These are phyloP conservation scores for Guyanaporus albipodus DNA, from an alignment of 768 basidiomycete genomes.

Conservation along the genomic window DNA sequence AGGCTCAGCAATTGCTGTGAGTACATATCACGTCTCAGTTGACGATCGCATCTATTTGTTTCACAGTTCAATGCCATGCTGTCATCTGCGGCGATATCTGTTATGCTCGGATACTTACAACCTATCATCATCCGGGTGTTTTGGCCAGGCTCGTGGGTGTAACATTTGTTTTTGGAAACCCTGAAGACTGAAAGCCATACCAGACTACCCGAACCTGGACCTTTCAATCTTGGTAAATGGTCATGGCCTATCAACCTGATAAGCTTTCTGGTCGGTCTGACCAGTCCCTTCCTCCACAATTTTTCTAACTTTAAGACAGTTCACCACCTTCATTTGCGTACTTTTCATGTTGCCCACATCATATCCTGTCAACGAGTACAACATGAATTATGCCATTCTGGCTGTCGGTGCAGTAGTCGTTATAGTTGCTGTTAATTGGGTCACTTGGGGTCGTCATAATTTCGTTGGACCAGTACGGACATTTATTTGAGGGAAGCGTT, in stretches of 20 bases:
- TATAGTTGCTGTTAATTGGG: constrained; percentile 45
- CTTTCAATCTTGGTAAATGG: constrained; percentile 50
- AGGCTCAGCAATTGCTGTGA: constrained; percentile 50
- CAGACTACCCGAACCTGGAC: constrained; percentile 45
- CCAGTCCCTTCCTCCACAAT: neutral
- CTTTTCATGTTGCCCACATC: constrained; percentile 56
- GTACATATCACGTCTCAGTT: constrained; percentile 14
- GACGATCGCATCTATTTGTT: neutral
- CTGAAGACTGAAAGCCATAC: neutral
- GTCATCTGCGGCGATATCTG: constrained; percentile 53
- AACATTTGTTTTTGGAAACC: neutral
- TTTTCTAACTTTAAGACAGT: constrained; percentile 31
- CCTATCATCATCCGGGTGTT: constrained; percentile 56
- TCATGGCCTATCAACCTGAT: constrained; percentile 50
- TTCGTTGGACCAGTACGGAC: constrained; percentile 48
- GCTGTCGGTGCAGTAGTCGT: constrained; percentile 46
- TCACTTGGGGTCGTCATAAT: constrained; percentile 42
- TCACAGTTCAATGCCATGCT: constrained; percentile 51
- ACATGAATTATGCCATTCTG: constrained; percentile 59
- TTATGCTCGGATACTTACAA: constrained; percentile 56
- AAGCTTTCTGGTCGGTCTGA: constrained; percentile 40
- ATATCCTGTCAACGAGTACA: constrained; percentile 42
- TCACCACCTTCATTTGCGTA: constrained; percentile 49
- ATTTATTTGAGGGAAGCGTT: neutral
- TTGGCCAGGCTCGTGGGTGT: constrained; percentile 47